Conservation (phyloP, 2,329 filamentous ascomycete species). For the Alternaria metachromatica region DNA sequence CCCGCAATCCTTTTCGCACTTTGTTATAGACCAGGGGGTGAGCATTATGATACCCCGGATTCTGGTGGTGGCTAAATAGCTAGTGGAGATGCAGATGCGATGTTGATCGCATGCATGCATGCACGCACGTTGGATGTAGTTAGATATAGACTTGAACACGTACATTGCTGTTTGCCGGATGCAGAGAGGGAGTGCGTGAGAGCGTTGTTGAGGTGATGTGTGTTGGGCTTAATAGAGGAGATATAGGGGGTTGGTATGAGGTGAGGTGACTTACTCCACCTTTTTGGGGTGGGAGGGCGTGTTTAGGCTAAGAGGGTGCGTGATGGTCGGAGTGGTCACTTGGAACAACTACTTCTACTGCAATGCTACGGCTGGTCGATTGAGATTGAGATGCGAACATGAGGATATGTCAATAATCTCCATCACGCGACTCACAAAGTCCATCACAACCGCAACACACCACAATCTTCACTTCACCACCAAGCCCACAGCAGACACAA, state of each 20-base stretch:
- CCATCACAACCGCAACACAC: neutral
- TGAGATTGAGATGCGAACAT: neutral
- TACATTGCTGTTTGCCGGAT: neutral
- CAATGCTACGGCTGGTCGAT: neutral
- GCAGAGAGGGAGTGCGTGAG: neutral
- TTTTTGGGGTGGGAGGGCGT: neutral
- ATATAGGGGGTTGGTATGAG: neutral
- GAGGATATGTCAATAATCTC: neutral
- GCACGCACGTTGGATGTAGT: neutral
- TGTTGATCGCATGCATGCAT: neutral
- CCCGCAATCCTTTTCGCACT: neutral
- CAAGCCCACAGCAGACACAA: neutral
- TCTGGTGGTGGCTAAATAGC: slow-evolving; percentile 6
- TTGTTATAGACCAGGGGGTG: slow-evolving; percentile 2
- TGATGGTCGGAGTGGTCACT: neutral
- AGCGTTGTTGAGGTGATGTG: neutral
- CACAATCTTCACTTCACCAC: neutral
- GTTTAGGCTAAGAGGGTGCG: neutral
- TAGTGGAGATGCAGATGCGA: neutral
- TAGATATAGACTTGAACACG: neutral
- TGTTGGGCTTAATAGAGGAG: neutral
- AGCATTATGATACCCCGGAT: slow-evolving; percentile 2
- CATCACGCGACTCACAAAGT: neutral
- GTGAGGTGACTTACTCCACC: neutral
- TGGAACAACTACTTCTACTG: neutral